Percentiles rank a stretch among this genome's conserved stretches.
Evolutionary conservation across 345 rosid species (phyloP).

Genomic region (Acer negundo): DNA sequence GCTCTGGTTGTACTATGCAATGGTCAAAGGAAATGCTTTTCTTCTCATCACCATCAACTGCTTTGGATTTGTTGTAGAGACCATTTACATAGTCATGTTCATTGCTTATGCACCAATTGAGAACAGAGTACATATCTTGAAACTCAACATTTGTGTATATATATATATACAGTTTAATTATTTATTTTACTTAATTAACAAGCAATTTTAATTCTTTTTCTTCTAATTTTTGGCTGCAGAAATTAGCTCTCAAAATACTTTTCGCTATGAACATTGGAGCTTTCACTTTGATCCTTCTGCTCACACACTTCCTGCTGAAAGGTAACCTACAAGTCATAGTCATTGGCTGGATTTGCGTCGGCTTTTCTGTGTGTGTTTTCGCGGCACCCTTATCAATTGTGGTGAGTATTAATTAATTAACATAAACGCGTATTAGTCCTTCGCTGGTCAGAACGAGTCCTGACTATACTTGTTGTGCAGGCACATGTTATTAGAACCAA

Average conservation of each 20-base stretch:
- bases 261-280: slow-evolving; percentile 51
- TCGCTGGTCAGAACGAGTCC: too few species aligned
- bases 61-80: slow-evolving; percentile 75
- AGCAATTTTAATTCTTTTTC: background rate
- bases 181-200: background rate
- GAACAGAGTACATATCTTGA: slow-evolving; percentile 42
- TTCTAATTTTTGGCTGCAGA: slow-evolving; percentile 38
- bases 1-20: slow-evolving; percentile 92
- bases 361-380: slow-evolving; percentile 67
- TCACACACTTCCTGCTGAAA: slow-evolving; percentile 41
- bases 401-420: slow-evolving; percentile 36
- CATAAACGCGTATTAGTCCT: too few species aligned
- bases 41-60: slow-evolving; percentile 86
- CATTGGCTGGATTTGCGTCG: slow-evolving; percentile 88
- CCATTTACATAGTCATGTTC: slow-evolving; percentile 60
- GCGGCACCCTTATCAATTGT: slow-evolving; percentile 78
- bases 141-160: background rate
- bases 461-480: slow-evolving; percentile 25
- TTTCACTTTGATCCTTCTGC: slow-evolving; percentile 48
- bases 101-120: slow-evolving; percentile 57
- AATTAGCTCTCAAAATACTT: slow-evolving; percentile 54
- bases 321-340: slow-evolving; percentile 30
- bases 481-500: slow-evolving; percentile 70
- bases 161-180: background rate
- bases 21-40: slow-evolving; percentile 51